These are phyloP conservation scores for Sporisorium sorghi DNA, from an alignment of 1,284 basidiomycete species.

Conservation along the genomic window DNA sequence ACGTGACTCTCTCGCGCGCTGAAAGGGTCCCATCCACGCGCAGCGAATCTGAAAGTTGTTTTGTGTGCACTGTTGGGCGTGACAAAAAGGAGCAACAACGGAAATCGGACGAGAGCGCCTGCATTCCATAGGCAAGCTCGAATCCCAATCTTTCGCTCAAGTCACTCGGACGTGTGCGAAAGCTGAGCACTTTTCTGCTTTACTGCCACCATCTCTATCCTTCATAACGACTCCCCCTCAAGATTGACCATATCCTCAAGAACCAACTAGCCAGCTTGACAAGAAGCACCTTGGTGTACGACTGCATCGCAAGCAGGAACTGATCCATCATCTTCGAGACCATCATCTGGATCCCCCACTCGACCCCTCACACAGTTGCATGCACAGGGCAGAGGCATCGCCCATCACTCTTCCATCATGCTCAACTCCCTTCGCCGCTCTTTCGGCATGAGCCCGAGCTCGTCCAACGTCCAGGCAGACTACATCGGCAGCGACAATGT, in stretches of 20 bases:
- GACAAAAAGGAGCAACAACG: not conserved
- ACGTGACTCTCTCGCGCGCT: constrained; percentile 30
- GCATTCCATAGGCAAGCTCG: not conserved
- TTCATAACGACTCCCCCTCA: too few relatives aligned
- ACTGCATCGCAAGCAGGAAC: too few relatives aligned
- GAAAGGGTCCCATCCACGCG: constrained; percentile 11
- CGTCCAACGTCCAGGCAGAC: constrained; percentile 26
- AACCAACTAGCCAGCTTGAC: too few relatives aligned
- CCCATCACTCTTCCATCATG: constrained; percentile 16
- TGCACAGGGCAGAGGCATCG: not conserved
- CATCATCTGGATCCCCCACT: not conserved
- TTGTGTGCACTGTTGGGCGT: not conserved
- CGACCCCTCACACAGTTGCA: too few relatives aligned
- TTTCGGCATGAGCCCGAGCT: constrained; percentile 51
- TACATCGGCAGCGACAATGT: constrained; percentile 7
- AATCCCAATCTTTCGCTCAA: not conserved
- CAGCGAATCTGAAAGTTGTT: constrained; percentile 1
- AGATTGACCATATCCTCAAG: too few relatives aligned
- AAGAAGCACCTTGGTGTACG: too few relatives aligned
- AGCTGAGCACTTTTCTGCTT: too few relatives aligned
- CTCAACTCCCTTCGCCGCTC: constrained; percentile 44
- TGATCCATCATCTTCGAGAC: not conserved
- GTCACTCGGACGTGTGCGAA: not conserved
- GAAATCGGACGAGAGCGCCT: not conserved
- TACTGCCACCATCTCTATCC: too few relatives aligned